A percentile compares a stretch with the other conserved stretches of the same genome.
phyloP scores from a whole-genome alignment of 83 land plant genomes.

The Diphasiastrum complanatum region DNA sequence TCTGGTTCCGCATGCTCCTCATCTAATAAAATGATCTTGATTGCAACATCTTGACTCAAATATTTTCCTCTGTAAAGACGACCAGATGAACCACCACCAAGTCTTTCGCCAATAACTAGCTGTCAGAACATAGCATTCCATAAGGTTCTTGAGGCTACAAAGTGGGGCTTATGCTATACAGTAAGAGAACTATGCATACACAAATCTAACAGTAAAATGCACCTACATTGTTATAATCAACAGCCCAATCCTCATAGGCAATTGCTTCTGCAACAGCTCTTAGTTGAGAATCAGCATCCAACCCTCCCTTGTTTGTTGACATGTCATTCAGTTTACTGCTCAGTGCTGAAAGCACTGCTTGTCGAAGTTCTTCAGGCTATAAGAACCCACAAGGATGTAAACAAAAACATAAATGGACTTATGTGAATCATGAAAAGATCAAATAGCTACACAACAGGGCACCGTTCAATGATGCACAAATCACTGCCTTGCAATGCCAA shows the following conservation, averaged over 20 bases:
- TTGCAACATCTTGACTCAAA: conserved; percentile 22
- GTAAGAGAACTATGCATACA: neutral
- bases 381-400: conserved; percentile 1
- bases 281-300: conserved; percentile 1
- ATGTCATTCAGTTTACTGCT: conserved; percentile 8
- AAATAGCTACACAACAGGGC: too few relatives aligned
- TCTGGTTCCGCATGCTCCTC: conserved; percentile 2
- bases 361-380: conserved; percentile 29
- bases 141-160: neutral
- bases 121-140: neutral
- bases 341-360: conserved; percentile 21
- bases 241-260: conserved; percentile 36
- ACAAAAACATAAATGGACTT: neutral
- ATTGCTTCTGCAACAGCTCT: conserved; percentile 27
- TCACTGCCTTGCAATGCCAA: too few relatives aligned
- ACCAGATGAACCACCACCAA: conserved; percentile 23
- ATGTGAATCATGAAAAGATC: too few relatives aligned
- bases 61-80: conserved; percentile 24
- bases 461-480: too few relatives aligned
- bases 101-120: conserved; percentile 22
- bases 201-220: neutral
- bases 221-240: conserved; percentile 26
- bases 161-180: neutral
- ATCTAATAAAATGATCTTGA: conserved; percentile 16
- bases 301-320: neutral